Conservation (phyloP, 2,329 filamentous ascomycete species). For the Metarhizium brunneum region DNA sequence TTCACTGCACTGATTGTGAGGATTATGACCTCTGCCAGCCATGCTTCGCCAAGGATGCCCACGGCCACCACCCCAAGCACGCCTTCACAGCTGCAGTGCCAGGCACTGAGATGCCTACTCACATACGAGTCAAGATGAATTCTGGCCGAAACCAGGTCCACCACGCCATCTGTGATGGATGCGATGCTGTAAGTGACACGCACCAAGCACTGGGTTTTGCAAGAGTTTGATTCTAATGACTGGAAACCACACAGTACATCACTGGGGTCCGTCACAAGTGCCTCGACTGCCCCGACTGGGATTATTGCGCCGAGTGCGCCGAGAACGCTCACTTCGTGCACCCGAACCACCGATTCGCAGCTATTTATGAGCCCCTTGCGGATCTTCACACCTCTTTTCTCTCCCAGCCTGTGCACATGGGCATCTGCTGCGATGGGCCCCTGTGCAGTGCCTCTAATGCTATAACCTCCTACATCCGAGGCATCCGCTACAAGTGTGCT, state of each 20-base stretch:
- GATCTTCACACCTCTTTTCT: conserved; percentile 11
- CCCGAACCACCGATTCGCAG: conserved; percentile 77
- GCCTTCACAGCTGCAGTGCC: conserved; percentile 61
- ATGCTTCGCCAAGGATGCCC: conserved; percentile 67
- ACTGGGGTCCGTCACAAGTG: conserved; percentile 92
- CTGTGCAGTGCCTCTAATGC: conserved; percentile 57
- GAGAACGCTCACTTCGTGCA: conserved; percentile 59
- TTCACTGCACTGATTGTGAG: conserved; percentile 76
- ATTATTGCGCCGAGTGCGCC: conserved; percentile 78
- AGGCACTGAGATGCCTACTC: conserved; percentile 49
- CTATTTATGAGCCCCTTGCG: conserved; percentile 66
- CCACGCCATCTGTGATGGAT: conserved; percentile 88
- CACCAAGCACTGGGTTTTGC: background rate
- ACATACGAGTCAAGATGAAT: conserved; percentile 59
- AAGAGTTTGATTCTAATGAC: background rate
- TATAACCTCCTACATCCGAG: conserved; percentile 65
- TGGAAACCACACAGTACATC: conserved; percentile 45
- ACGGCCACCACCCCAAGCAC: conserved; percentile 89
- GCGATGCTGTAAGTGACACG: conserved; percentile 48
- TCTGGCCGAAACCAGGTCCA: conserved; percentile 76
- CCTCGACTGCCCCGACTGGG: conserved; percentile 93
- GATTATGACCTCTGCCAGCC: conserved; percentile 87
- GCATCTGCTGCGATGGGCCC: conserved; percentile 92
- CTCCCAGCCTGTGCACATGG: conserved; percentile 52
- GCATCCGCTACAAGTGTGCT: conserved; percentile 91